Percentiles rank a stretch among this genome's conserved stretches.
Conservation (phyloP, 2,329 filamentous ascomycete genomes). For the Aspergillus neoniger region DNA sequence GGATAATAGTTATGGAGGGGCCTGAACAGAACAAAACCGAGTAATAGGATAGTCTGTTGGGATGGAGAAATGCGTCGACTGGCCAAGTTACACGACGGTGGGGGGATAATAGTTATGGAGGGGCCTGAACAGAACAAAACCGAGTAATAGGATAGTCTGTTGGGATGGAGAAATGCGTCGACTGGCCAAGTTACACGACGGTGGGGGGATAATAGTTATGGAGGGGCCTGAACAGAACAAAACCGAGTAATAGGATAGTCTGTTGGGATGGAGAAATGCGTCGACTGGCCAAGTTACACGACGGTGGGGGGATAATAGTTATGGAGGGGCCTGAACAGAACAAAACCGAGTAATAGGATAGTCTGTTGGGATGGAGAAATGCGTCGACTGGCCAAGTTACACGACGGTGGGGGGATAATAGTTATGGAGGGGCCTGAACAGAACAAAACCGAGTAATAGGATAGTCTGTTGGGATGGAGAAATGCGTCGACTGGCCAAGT, state of each 20-base stretch:
- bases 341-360: background rate
- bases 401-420: background rate
- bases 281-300: background rate
- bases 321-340: background rate
- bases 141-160: background rate
- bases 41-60: background rate
- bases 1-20: background rate
- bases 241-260: background rate
- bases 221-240: background rate
- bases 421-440: background rate
- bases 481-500: background rate
- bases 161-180: background rate
- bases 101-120: background rate
- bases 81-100: background rate
- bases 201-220: background rate
- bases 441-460: background rate
- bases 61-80: background rate
- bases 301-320: background rate
- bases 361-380: no score
- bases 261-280: background rate
- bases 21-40: background rate
- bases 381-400: background rate
- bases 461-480: no score
- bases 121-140: background rate
- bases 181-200: background rate